Evolutionary conservation across 2,329 filamentous ascomycete genomes (phyloP).

Genomic region (Torrubiella hemipterigena): DNA sequence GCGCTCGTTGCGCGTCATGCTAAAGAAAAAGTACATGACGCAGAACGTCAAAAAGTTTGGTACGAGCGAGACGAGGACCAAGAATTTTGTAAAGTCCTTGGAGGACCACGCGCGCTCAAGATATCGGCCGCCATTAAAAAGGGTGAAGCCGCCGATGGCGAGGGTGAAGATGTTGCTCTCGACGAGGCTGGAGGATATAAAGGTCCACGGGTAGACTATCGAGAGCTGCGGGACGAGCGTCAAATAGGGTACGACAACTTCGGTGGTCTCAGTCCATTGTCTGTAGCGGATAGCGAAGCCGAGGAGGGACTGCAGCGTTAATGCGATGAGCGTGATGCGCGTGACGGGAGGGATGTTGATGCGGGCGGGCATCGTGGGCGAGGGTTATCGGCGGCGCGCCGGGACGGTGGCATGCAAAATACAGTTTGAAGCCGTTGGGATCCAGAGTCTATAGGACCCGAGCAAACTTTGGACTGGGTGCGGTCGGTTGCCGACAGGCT

Average conservation of each 20-base stretch:
- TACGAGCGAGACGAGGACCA: constrained; percentile 63
- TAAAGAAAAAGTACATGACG: constrained; percentile 62
- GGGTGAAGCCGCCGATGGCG: constrained; percentile 59
- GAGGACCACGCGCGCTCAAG: constrained; percentile 94
- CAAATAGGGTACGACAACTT: constrained; percentile 72
- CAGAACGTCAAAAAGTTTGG: constrained; percentile 69
- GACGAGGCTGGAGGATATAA: constrained; percentile 73
- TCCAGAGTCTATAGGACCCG: too few relatives aligned
- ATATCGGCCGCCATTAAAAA: constrained; percentile 90
- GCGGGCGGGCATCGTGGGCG: constrained; percentile 55
- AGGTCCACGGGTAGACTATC: constrained; percentile 85
- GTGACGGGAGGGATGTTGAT: constrained; percentile 91
- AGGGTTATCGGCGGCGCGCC: not conserved
- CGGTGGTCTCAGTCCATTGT: constrained; percentile 50
- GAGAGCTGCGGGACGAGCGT: constrained; percentile 75
- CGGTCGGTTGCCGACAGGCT: too few relatives aligned
- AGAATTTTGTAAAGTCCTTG: constrained; percentile 81
- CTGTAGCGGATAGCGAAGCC: constrained; percentile 68
- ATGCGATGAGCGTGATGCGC: constrained; percentile 62
- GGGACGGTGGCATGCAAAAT: not conserved
- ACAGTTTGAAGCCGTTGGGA: too few relatives aligned
- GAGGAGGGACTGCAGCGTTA: constrained; percentile 68
- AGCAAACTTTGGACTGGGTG: too few relatives aligned
- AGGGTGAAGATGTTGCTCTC: constrained; percentile 90
- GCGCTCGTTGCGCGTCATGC: constrained; percentile 51